These are phyloP conservation scores for Umbelopsis vinacea DNA, from an alignment of 192 early-diverging fungal genomes.

Conservation along the genomic window DNA sequence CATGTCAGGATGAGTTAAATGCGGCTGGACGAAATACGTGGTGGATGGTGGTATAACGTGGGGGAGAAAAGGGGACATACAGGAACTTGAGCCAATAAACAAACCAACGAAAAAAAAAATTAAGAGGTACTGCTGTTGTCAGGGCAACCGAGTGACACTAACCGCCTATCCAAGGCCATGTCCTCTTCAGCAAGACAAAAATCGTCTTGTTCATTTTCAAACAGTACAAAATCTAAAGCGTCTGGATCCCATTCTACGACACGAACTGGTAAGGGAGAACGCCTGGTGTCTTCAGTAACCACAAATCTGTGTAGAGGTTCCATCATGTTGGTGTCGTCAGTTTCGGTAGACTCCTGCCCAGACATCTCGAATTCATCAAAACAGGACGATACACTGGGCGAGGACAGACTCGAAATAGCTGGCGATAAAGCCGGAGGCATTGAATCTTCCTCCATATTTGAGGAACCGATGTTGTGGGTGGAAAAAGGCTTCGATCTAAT, in stretches of 20 bases:
- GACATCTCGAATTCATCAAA: conserved; percentile 7
- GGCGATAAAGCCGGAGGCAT: conserved; percentile 15
- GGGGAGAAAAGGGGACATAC: not conserved
- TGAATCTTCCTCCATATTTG: conserved; percentile 15
- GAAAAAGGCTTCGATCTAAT: not conserved
- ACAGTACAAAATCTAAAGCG: not conserved
- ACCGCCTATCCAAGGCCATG: not conserved
- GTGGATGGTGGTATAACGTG: not conserved
- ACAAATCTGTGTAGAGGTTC: not conserved
- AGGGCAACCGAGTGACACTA: conserved; percentile 1
- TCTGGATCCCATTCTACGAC: not conserved
- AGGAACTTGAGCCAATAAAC: not conserved
- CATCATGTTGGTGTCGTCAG: not conserved
- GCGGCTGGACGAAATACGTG: conserved; percentile 4
- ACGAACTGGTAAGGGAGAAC: not conserved
- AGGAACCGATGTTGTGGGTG: not conserved
- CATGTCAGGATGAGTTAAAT: not conserved
- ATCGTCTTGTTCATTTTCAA: conserved; percentile 11
- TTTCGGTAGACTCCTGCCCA: not conserved
- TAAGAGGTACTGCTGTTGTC: not conserved
- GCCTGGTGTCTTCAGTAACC: not conserved
- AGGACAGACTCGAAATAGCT: not conserved
- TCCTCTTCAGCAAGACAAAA: not conserved
- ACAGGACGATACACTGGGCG: not conserved
- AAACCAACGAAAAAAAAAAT: not conserved